A percentile compares a stretch with the other conserved stretches of the same genome.
These are phyloP conservation scores for Colletotrichum euphorbiae DNA, from an alignment of 2,329 filamentous ascomycete species.

Conservation along the genomic window DNA sequence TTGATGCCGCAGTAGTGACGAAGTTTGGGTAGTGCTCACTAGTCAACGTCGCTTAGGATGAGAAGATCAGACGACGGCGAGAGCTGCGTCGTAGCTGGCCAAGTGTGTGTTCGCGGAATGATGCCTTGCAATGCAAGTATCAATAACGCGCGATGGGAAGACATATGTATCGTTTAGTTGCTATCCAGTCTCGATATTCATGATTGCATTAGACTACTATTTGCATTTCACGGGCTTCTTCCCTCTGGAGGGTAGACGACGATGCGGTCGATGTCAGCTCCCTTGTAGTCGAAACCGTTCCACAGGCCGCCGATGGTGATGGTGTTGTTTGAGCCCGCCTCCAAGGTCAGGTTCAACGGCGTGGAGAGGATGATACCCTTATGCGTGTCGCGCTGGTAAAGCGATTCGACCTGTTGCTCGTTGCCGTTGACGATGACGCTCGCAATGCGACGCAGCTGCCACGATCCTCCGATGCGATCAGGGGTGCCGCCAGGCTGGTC, in stretches of 20 bases:
- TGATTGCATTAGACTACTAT: background rate
- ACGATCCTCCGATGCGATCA: conserved; percentile 69
- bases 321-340: conserved; percentile 62
- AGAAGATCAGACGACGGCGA: background rate
- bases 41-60: background rate
- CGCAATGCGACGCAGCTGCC: conserved; percentile 69
- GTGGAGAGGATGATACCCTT: conserved; percentile 71
- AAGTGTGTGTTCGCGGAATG: background rate
- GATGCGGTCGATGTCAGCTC: conserved; percentile 69
- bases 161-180: background rate
- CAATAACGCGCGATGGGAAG: background rate
- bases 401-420: conserved; percentile 55
- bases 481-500: conserved; percentile 66
- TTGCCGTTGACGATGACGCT: conserved; percentile 69
- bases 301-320: conserved; percentile 68
- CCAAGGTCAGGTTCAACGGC: conserved; percentile 64
- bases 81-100: background rate
- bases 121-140: background rate
- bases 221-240: conserved; percentile 20
- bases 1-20: no score
- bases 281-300: conserved; percentile 68
- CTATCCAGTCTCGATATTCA: background rate
- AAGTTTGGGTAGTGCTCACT: background rate
- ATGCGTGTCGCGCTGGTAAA: conserved; percentile 64
- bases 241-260: conserved; percentile 69